Evolutionary conservation across 176 grass and related monocot species (phyloP).

Genomic region (Metroxylon sagu): DNA sequence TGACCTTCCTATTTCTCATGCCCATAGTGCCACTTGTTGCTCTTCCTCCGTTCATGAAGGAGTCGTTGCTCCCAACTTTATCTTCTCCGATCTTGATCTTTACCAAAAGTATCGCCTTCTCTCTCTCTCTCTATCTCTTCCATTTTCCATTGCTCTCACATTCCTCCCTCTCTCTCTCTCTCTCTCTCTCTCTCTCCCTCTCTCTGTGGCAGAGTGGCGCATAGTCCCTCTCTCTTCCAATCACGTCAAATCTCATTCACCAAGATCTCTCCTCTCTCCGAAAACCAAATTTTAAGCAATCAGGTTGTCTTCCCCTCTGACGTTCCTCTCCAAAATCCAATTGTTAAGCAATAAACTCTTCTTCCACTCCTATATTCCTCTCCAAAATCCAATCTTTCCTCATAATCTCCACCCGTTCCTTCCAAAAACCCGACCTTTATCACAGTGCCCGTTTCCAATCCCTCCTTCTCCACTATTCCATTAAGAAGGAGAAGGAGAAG

Average conservation of each 20-base stretch:
- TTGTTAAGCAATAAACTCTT: slow-evolving; percentile 21
- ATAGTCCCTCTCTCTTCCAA: neutral
- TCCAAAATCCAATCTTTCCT: slow-evolving; percentile 29
- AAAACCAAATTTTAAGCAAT: slow-evolving; percentile 26
- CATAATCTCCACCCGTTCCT: neutral
- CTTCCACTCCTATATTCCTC: neutral
- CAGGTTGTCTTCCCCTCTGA: slow-evolving; percentile 11
- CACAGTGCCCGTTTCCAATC: neutral
- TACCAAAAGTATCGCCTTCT: neutral
- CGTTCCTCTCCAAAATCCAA: slow-evolving; percentile 20
- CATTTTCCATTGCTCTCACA: slow-evolving; percentile 11
- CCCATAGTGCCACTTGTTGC: too few species aligned
- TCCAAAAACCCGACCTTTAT: slow-evolving; percentile 29
- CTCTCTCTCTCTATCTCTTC: neutral
- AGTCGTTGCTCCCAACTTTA: too few species aligned
- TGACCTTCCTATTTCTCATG: too few species aligned
- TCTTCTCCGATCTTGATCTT: too few species aligned
- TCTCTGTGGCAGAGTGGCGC: neutral
- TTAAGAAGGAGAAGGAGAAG: slow-evolving; percentile 5
- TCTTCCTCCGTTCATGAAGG: too few species aligned
- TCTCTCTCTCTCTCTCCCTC: neutral
- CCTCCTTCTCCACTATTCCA: slow-evolving; percentile 9
- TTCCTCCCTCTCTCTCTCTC: neutral
- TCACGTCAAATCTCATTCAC: neutral
- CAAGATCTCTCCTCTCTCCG: slow-evolving; percentile 9